Evolutionary conservation across 805 yeast genomes (phyloP).

Genomic region (Starmerella lactis-condensi): DNA sequence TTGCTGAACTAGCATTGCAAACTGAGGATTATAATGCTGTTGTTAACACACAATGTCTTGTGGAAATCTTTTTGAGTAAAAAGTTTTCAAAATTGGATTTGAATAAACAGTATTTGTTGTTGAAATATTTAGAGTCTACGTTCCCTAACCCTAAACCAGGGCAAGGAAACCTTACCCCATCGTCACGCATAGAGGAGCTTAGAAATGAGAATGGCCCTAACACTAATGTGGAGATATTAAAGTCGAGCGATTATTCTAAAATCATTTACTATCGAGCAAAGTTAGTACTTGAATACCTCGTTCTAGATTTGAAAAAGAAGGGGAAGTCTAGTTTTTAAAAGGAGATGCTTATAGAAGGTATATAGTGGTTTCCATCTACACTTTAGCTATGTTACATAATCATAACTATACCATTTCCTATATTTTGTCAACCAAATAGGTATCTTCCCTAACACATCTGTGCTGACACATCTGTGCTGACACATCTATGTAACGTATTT

Average conservation of each 20-base stretch:
- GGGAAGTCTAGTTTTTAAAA: background rate
- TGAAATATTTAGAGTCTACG: too few relatives aligned
- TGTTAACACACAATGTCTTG: background rate
- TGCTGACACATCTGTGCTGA: too few relatives aligned
- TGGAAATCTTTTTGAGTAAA: constrained; percentile 1
- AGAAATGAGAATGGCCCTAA: too few relatives aligned
- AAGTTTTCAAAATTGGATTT: constrained; percentile 4
- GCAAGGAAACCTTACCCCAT: too few relatives aligned
- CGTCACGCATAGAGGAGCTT: too few relatives aligned
- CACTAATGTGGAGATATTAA: too few relatives aligned
- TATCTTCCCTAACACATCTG: background rate
- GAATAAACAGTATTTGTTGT: constrained; percentile 3
- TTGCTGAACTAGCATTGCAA: background rate
- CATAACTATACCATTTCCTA: too few relatives aligned
- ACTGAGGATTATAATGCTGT: background rate
- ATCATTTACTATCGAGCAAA: constrained; percentile 9
- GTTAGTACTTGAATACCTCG: constrained; percentile 6
- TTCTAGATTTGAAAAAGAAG: background rate
- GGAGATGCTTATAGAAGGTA: background rate
- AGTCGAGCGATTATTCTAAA: constrained; percentile 5
- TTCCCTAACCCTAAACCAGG: too few relatives aligned
- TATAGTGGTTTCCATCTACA: background rate
- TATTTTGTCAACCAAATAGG: background rate
- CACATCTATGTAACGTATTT: too few relatives aligned
- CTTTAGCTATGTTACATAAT: too few relatives aligned